phyloP scores from a whole-genome alignment of 1,139 yeast species.

The Pneumocystis canis region DNA sequence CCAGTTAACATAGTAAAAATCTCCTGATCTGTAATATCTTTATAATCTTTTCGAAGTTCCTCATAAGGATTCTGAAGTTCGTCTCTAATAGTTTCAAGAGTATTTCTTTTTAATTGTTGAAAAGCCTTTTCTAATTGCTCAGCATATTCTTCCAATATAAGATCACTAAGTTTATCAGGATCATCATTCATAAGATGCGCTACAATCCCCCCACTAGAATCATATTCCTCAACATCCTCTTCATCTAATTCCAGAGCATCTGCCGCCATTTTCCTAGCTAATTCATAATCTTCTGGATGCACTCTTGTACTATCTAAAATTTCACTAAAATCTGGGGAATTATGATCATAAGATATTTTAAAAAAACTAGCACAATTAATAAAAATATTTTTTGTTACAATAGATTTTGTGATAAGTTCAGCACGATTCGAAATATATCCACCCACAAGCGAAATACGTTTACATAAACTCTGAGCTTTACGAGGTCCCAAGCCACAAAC shows the following conservation, averaged over 20 bases:
- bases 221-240: conserved; percentile 74
- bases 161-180: conserved; percentile 72
- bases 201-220: conserved; percentile 57
- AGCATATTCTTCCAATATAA: conserved; percentile 86
- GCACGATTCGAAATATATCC: conserved; percentile 54
- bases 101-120: conserved; percentile 64
- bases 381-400: conserved; percentile 66
- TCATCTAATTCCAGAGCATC: conserved; percentile 94
- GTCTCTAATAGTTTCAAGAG: conserved; percentile 72
- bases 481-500: conserved; percentile 91
- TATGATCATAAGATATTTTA: conserved; percentile 54
- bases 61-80: conserved; percentile 79
- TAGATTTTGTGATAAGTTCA: conserved; percentile 66
- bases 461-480: conserved; percentile 74
- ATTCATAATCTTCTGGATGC: conserved; percentile 93
- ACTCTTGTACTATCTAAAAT: conserved; percentile 86
- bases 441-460: conserved; percentile 64
- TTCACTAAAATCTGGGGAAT: conserved; percentile 40
- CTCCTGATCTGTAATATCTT: conserved; percentile 49
- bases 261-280: conserved; percentile 93
- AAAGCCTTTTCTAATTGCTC: conserved; percentile 68
- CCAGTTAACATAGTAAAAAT: conserved; percentile 84
- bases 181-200: conserved; percentile 69
- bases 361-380: conserved; percentile 86
- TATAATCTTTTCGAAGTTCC: conserved; percentile 66